These are phyloP conservation scores for Syncephalastrum monosporum DNA, from an alignment of 371 early-diverging fungal genomes.

Conservation along the genomic window DNA sequence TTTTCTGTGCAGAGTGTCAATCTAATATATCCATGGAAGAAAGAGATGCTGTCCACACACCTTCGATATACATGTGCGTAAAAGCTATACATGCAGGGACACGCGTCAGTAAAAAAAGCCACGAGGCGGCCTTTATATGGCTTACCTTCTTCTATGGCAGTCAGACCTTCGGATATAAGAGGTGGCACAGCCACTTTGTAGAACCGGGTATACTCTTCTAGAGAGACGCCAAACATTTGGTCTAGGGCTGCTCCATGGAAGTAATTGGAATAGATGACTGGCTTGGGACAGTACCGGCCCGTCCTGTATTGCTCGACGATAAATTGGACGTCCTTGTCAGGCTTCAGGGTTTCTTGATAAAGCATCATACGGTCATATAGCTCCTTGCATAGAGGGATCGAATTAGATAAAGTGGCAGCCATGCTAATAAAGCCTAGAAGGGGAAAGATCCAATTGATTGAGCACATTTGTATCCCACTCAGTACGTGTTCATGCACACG, in stretches of 20 bases:
- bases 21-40: neutral
- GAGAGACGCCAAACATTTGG: constrained; percentile 73
- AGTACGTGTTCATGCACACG: neutral
- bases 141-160: constrained; percentile 37
- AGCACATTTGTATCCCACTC: neutral
- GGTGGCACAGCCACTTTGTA: constrained; percentile 59
- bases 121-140: neutral
- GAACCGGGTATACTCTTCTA: constrained; percentile 62
- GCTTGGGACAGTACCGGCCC: constrained; percentile 66
- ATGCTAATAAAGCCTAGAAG: constrained; percentile 61
- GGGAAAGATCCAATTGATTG: neutral
- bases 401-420: constrained; percentile 61
- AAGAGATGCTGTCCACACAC: constrained; percentile 4
- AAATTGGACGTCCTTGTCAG: constrained; percentile 66
- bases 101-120: neutral
- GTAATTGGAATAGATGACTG: constrained; percentile 60
- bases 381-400: constrained; percentile 52
- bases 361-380: constrained; percentile 62
- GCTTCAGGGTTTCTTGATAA: constrained; percentile 68
- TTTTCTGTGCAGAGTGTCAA: constrained; percentile 18
- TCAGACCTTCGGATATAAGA: constrained; percentile 54
- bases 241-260: constrained; percentile 61
- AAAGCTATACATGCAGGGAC: constrained; percentile 13
- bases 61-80: constrained; percentile 30
- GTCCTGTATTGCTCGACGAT: constrained; percentile 71